Conservation (phyloP, 2,329 filamentous ascomycete species). For the Fusarium transvaalense region DNA sequence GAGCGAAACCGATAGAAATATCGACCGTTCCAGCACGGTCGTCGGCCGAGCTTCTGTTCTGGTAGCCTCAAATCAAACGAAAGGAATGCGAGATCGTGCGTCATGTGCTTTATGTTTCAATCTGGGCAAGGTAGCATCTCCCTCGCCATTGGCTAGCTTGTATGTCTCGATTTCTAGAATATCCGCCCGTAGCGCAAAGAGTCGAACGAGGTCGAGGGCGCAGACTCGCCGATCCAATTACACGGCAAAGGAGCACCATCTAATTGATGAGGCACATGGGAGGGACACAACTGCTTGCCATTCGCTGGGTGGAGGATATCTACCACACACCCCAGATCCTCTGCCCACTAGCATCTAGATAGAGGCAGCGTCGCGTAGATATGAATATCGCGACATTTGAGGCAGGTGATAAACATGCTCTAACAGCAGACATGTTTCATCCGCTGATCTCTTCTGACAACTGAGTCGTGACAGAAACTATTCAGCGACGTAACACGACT, state of each 20-base stretch:
- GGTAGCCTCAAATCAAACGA: constrained; percentile 27
- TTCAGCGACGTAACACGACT: constrained; percentile 23
- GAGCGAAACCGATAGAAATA: constrained; percentile 38
- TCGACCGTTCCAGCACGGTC: constrained; percentile 37
- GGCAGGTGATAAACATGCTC: constrained; percentile 28
- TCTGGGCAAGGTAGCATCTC: constrained; percentile 31
- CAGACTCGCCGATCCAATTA: constrained; percentile 32
- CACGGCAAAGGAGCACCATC: constrained; percentile 32
- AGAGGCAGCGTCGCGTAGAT: constrained; percentile 28
- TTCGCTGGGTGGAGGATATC: constrained; percentile 35
- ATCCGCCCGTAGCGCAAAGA: constrained; percentile 53
- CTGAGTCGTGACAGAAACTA: constrained; percentile 13
- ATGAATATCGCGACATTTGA: constrained; percentile 34
- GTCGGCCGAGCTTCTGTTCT: constrained; percentile 38
- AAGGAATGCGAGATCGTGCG: constrained; percentile 43
- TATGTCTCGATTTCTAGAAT: constrained; percentile 50
- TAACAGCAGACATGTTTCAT: constrained; percentile 25
- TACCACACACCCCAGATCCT: constrained; percentile 43
- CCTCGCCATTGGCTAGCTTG: constrained; percentile 44
- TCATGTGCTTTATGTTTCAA: constrained; percentile 46
- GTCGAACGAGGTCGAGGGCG: constrained; percentile 41
- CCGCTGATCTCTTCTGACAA: constrained; percentile 13
- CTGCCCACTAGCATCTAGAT: constrained; percentile 40
- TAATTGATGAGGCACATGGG: constrained; percentile 31
- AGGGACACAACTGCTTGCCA: constrained; percentile 34